Evolutionary conservation across 2,329 filamentous ascomycete species (phyloP).

Genomic region (Didymella keratinophila): DNA sequence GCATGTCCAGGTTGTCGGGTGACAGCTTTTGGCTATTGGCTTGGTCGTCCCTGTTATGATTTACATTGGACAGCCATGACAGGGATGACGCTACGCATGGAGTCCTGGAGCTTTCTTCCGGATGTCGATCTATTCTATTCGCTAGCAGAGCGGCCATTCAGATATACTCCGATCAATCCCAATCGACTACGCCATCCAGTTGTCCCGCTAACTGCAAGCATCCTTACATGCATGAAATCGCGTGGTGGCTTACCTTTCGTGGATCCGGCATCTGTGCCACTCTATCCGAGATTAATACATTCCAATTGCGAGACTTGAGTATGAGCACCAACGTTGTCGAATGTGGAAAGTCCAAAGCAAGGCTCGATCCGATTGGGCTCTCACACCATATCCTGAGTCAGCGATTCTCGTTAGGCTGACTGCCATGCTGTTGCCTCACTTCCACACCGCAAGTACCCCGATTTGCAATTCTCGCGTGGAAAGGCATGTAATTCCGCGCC

Average conservation of each 20-base stretch:
- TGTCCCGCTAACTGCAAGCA: conserved; percentile 14
- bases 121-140: background rate
- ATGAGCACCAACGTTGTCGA: conserved; percentile 5
- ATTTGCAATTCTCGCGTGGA: conserved; percentile 4
- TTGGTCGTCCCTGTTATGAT: background rate
- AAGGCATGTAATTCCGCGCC: background rate
- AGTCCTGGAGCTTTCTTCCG: background rate
- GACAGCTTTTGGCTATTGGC: conserved; percentile 7
- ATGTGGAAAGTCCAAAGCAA: conserved; percentile 7
- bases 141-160: background rate
- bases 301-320: conserved; percentile 5
- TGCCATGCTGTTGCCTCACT: conserved; percentile 15
- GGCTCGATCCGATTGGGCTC: conserved; percentile 9
- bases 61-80: conserved; percentile 2
- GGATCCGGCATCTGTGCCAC: conserved; percentile 17
- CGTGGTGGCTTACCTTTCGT: conserved; percentile 19
- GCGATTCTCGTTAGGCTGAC: conserved; percentile 12
- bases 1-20: conserved; percentile 2
- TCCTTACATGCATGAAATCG: conserved; percentile 14
- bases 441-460: conserved; percentile 15
- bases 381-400: conserved; percentile 4
- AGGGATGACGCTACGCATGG: conserved; percentile 2
- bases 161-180: conserved; percentile 19
- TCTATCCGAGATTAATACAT: conserved; percentile 4
- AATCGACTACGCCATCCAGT: conserved; percentile 10